These are phyloP conservation scores for Grigorovia transvaalensis DNA, from an alignment of 805 yeast genomes.

Conservation along the genomic window DNA sequence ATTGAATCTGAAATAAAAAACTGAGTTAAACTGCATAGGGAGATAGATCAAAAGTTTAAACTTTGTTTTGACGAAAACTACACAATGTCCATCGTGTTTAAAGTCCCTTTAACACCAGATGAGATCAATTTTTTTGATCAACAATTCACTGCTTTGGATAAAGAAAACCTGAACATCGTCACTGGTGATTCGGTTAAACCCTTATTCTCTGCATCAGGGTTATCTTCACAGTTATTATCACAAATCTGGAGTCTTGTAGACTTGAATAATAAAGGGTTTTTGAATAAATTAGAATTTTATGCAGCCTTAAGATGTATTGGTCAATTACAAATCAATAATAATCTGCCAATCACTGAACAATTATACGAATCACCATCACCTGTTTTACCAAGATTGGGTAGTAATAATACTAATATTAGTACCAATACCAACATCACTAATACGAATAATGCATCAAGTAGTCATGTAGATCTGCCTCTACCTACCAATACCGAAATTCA, in stretches of 20 bases:
- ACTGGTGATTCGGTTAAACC: conserved; percentile 83
- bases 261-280: conserved; percentile 72
- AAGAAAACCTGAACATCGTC: conserved; percentile 66
- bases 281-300: conserved; percentile 71
- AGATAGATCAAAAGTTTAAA: not conserved
- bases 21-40: not conserved
- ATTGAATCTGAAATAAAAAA: not conserved
- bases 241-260: conserved; percentile 96
- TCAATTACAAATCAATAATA: conserved; percentile 60
- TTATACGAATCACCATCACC: conserved; percentile 21
- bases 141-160: conserved; percentile 69
- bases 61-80: not conserved
- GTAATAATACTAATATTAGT: not conserved
- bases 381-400: conserved; percentile 34
- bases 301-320: conserved; percentile 85
- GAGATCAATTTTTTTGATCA: conserved; percentile 69
- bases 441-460: conserved; percentile 21
- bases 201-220: conserved; percentile 74
- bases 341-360: conserved; percentile 38
- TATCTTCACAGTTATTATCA: conserved; percentile 68
- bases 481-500: conserved; percentile 48
- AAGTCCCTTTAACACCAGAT: conserved; percentile 46
- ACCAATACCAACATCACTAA: conserved; percentile 35
- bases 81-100: conserved; percentile 21
- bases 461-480: conserved; percentile 35